phyloP scores from a whole-genome alignment of 768 basidiomycete species.

The Tulasnella sp. region DNA sequence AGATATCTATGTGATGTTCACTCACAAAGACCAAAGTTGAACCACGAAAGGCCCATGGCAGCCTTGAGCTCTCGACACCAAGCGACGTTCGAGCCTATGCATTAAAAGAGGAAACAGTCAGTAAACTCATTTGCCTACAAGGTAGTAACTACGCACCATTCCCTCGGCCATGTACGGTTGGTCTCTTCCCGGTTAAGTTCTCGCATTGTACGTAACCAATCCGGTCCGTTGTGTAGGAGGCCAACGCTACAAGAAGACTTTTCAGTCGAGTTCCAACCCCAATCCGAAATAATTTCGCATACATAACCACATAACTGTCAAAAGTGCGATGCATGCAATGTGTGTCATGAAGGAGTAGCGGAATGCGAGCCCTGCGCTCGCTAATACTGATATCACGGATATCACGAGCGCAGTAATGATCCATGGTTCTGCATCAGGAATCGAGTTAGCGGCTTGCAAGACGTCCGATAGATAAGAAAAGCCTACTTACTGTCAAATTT shows the following conservation, averaged over 20 bases:
- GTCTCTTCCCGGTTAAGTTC: not conserved
- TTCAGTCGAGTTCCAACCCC: not conserved
- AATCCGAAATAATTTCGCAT: not conserved
- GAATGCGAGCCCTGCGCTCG: not conserved
- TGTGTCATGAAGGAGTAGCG: not conserved
- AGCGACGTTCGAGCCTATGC: not conserved
- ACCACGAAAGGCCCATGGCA: conserved; percentile 14
- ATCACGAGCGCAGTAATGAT: conserved; percentile 7
- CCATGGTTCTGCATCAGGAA: not conserved
- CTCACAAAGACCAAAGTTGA: conserved; percentile 14
- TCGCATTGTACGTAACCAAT: conserved; percentile 14
- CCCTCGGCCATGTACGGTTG: not conserved
- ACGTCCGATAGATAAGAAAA: not conserved
- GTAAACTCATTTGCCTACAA: not conserved
- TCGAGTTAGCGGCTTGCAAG: not conserved
- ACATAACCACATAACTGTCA: conserved; percentile 8
- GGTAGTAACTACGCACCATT: not conserved
- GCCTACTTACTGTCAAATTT: not conserved
- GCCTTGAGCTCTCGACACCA: conserved; percentile 15
- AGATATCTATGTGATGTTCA: not conserved
- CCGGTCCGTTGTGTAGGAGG: conserved; percentile 8
- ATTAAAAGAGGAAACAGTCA: not conserved
- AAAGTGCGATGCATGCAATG: not conserved
- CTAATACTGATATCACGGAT: not conserved
- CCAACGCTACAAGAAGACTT: not conserved